Evolutionary conservation across 192 early-diverging fungal genomes (phyloP).

Genomic region (Physocladia obscura): DNA sequence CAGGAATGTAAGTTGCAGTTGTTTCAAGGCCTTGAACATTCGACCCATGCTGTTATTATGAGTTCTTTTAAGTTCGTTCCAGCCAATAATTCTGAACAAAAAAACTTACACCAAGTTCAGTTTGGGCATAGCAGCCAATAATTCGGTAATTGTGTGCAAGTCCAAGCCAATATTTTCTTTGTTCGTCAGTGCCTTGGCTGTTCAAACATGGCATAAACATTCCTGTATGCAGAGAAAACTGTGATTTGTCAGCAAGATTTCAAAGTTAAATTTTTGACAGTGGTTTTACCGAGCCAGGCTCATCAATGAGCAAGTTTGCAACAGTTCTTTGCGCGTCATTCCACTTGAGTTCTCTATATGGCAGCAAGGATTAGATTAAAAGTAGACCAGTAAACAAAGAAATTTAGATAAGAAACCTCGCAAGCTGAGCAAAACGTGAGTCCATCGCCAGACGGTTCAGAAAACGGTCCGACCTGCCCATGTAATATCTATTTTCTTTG

Average conservation of each 20-base stretch:
- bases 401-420: slow-evolving; percentile 9
- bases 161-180: slow-evolving; percentile 73
- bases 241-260: neutral
- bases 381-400: neutral
- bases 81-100: neutral
- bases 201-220: slow-evolving; percentile 85
- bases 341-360: slow-evolving; percentile 55
- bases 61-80: slow-evolving; percentile 33
- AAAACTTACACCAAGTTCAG: slow-evolving; percentile 64
- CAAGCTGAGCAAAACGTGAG: slow-evolving; percentile 61
- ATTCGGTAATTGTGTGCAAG: slow-evolving; percentile 73
- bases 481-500: slow-evolving; percentile 68
- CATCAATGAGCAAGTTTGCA: slow-evolving; percentile 57
- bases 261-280: neutral
- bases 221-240: slow-evolving; percentile 67
- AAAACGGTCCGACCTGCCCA: slow-evolving; percentile 70
- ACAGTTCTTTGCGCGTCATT: slow-evolving; percentile 49
- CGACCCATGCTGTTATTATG: slow-evolving; percentile 64
- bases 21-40: slow-evolving; percentile 92
- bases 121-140: slow-evolving; percentile 85
- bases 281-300: slow-evolving; percentile 48
- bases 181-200: slow-evolving; percentile 74
- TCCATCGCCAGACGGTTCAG: slow-evolving; percentile 61
- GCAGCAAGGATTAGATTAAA: neutral
- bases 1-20: slow-evolving; percentile 77